Percentiles rank a stretch among this genome's conserved stretches.
phyloP scores from a whole-genome alignment of 768 basidiomycete genomes.

The Boletus vinaceobasis region DNA sequence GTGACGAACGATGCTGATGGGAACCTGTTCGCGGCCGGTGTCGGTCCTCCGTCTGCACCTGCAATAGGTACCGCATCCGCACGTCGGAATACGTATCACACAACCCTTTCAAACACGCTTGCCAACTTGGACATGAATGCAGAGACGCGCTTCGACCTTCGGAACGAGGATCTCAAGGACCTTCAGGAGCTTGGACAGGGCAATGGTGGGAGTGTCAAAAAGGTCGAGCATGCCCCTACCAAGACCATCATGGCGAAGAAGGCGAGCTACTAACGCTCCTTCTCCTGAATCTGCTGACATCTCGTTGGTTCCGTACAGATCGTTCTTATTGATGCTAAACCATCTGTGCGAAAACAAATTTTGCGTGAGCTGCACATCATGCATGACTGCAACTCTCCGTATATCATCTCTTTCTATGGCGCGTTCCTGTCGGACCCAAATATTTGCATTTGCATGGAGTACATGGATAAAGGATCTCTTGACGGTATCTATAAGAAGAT shows the following conservation, averaged over 20 bases:
- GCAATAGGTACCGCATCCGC: conserved; percentile 49
- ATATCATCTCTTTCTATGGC: conserved; percentile 97
- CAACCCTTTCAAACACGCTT: conserved; percentile 75
- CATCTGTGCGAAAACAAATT: conserved; percentile 95
- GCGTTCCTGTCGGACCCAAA: conserved; percentile 97
- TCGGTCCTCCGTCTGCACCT: conserved; percentile 50
- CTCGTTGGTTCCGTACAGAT: conserved; percentile 49
- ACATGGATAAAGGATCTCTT: conserved; percentile 88
- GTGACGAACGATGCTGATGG: conserved; percentile 33
- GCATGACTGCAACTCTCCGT: conserved; percentile 92
- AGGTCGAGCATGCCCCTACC: conserved; percentile 89
- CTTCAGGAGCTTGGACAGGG: conserved; percentile 90
- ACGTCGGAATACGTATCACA: conserved; percentile 71
- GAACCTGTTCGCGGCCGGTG: conserved; percentile 47
- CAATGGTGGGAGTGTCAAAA: conserved; percentile 96
- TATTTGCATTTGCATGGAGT: conserved; percentile 99
- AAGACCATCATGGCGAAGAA: conserved; percentile 98
- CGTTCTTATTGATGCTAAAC: conserved; percentile 95
- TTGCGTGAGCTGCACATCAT: conserved; percentile 97
- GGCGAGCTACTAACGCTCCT: conserved; percentile 44
- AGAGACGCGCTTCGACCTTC: conserved; percentile 80
- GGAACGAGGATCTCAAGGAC: conserved; percentile 88
- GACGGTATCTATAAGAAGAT: conserved; percentile 96
- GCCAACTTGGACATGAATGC: conserved; percentile 84
- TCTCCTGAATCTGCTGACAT: not conserved